phyloP scores from a whole-genome alignment of 805 yeast genomes.

The Metschnikowia arizonensis region DNA sequence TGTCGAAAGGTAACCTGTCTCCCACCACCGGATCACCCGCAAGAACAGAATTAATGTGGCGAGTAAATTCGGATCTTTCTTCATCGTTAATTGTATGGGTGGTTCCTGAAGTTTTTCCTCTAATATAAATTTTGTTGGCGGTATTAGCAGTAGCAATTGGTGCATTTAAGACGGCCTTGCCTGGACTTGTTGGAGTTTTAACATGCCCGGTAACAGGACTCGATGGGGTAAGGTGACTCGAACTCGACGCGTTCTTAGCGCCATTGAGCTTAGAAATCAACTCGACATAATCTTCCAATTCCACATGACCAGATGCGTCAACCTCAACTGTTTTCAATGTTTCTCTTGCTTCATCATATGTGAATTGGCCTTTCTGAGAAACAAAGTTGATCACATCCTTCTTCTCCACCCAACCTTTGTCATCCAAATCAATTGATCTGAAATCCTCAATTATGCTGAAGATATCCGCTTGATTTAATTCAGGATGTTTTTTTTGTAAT shows the following conservation, averaged over 20 bases:
- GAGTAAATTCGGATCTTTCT: slow-evolving; percentile 91
- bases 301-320: slow-evolving; percentile 96
- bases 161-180: slow-evolving; percentile 25
- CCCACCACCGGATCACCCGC: slow-evolving; percentile 88
- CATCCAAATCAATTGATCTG: slow-evolving; percentile 79
- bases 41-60: slow-evolving; percentile 89
- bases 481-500: slow-evolving; percentile 74
- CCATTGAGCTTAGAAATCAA: slow-evolving; percentile 77
- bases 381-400: slow-evolving; percentile 83
- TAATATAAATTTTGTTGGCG: slow-evolving; percentile 62
- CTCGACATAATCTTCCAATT: slow-evolving; percentile 88
- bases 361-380: slow-evolving; percentile 69
- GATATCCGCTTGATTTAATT: slow-evolving; percentile 78
- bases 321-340: slow-evolving; percentile 86
- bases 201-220: slow-evolving; percentile 1
- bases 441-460: slow-evolving; percentile 84
- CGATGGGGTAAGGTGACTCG: slow-evolving; percentile 7
- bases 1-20: slow-evolving; percentile 80
- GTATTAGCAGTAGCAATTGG: slow-evolving; percentile 49
- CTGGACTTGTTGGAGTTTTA: slow-evolving; percentile 17
- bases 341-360: slow-evolving; percentile 92
- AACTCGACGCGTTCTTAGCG: slow-evolving; percentile 6
- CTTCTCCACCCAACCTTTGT: slow-evolving; percentile 92
- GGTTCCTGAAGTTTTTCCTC: slow-evolving; percentile 85
- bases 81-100: slow-evolving; percentile 97